Percentiles rank a stretch among this genome's conserved stretches.
phyloP scores from a whole-genome alignment of 257 asterid species.

The Salvia splendens region DNA sequence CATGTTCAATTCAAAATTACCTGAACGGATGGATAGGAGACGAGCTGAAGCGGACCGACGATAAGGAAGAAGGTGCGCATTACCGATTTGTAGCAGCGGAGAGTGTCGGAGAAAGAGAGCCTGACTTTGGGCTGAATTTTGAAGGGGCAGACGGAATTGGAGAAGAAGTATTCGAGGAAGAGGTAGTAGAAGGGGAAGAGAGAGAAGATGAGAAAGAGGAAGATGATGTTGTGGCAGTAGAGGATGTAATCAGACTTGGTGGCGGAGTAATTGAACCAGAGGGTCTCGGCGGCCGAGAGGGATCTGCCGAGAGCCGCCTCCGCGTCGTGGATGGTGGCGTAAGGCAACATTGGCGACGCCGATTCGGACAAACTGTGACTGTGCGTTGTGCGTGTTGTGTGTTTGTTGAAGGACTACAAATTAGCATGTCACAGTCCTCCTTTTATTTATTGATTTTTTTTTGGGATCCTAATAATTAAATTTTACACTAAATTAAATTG shows the following conservation, averaged over 20 bases:
- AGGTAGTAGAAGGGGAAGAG: slow-evolving; percentile 68
- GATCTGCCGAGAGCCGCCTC: slow-evolving; percentile 72
- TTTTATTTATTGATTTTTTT: no score
- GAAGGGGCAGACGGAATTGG: slow-evolving; percentile 41
- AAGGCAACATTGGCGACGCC: slow-evolving; percentile 67
- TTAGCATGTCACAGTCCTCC: background rate
- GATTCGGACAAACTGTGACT: slow-evolving; percentile 9
- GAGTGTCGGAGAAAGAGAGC: slow-evolving; percentile 56
- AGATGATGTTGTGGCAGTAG: slow-evolving; percentile 83
- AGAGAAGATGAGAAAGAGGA: slow-evolving; percentile 79
- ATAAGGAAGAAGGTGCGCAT: slow-evolving; percentile 84
- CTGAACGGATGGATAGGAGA: slow-evolving; percentile 77
- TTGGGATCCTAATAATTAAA: no score
- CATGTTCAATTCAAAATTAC: slow-evolving; percentile 35
- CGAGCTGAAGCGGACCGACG: slow-evolving; percentile 92
- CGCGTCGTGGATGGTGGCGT: slow-evolving; percentile 70
- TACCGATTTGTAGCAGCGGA: slow-evolving; percentile 78
- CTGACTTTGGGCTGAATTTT: slow-evolving; percentile 86
- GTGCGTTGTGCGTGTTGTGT: slow-evolving; percentile 26
- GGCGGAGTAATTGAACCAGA: slow-evolving; percentile 87
- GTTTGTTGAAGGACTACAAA: slow-evolving; percentile 1
- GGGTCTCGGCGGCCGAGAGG: slow-evolving; percentile 67
- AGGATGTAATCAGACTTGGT: slow-evolving; percentile 84
- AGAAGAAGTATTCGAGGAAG: slow-evolving; percentile 57
- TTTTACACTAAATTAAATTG: no score